Base-by-base conservation (phyloP, 148 eudicot species). In the Rhododendron molle region DNA sequence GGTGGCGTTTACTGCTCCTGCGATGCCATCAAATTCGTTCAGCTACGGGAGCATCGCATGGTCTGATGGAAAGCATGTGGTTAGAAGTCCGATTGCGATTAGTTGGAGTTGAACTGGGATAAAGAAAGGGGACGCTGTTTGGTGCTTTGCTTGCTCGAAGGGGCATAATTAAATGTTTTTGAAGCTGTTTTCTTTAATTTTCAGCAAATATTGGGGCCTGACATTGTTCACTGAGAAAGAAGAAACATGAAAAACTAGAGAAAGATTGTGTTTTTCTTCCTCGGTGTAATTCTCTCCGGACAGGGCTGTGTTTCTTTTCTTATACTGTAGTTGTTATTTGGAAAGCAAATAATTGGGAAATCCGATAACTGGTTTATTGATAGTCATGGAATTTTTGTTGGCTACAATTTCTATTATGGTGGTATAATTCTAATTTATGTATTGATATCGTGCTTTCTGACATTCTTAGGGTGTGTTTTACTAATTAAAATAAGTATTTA, bases 51-150 rank as follows among this genome's bases (percentile, higher is more conserved):
- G 93, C 60, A 92, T 96, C 5, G 94, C 90, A 85, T 96, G 99
- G 99, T 92, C 96, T 0, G 95, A 95, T 40, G 99, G 98, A 87
- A 95, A 96, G 87, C 93, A 91, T 46, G 85, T 93, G 15, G 99
- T 96, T 52, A 90, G 92, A 80, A 96, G 97, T 87, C 94, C 98
- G 0, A 81, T 96, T 62, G 99, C 97, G 3, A 83, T 95, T 76
- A 93, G 92, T 86, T 95, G 97, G 97, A 85, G 88, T 1, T 95
- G 71, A 32, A 10, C 10, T 78, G 32, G 43, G 15, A 23, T 32
- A 12, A 6, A 18, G 56, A 28, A 50, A 13, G 28, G 43, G 58
- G 20, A 18, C 4, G 20, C n/a, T 15, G 2, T 46, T 44, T 78
- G 52, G 15, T 78, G 28, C 1, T 46, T 47, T 50, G 7, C 81